A percentile compares a stretch with the other conserved stretches of the same genome.
Conservation (phyloP, 2,329 filamentous ascomycete species). For the Ceratocystis lukuohia region DNA sequence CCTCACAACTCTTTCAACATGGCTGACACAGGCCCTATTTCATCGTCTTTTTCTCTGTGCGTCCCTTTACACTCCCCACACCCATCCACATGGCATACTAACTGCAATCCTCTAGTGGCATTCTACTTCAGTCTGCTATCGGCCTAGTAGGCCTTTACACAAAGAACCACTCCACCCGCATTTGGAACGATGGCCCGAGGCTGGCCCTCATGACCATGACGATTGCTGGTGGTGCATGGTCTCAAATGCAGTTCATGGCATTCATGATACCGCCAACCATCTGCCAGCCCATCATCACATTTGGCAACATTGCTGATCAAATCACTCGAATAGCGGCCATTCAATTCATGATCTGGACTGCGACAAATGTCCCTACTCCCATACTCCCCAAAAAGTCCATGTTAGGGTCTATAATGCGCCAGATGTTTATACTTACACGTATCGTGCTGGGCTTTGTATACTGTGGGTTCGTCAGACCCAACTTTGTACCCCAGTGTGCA, state of each 20-base stretch:
- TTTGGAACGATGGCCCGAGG: constrained; percentile 47
- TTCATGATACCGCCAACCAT: constrained; percentile 33
- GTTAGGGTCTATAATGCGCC: constrained; percentile 31
- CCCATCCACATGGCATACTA: constrained; percentile 35
- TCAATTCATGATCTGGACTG: constrained; percentile 42
- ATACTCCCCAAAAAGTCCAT: background rate
- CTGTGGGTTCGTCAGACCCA: constrained; percentile 40
- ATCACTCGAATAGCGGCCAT: constrained; percentile 39
- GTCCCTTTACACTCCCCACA: constrained; percentile 34
- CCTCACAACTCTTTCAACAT: constrained; percentile 6
- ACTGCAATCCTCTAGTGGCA: constrained; percentile 44
- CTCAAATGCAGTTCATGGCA: constrained; percentile 37
- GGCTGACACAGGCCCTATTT: constrained; percentile 1
- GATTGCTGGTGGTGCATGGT: constrained; percentile 39
- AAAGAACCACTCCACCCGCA: constrained; percentile 35
- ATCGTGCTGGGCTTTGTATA: constrained; percentile 42
- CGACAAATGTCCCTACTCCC: constrained; percentile 24
- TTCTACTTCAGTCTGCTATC: constrained; percentile 39
- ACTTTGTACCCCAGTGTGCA: constrained; percentile 40
- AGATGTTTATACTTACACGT: constrained; percentile 35
- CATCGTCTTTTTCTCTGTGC: constrained; percentile 19
- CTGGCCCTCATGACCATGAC: constrained; percentile 49
- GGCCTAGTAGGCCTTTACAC: constrained; percentile 34
- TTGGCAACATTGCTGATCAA: constrained; percentile 45
- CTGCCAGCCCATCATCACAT: constrained; percentile 40